Base-by-base conservation (phyloP, 345 rosid species). In the Euphorbia lathyris region DNA sequence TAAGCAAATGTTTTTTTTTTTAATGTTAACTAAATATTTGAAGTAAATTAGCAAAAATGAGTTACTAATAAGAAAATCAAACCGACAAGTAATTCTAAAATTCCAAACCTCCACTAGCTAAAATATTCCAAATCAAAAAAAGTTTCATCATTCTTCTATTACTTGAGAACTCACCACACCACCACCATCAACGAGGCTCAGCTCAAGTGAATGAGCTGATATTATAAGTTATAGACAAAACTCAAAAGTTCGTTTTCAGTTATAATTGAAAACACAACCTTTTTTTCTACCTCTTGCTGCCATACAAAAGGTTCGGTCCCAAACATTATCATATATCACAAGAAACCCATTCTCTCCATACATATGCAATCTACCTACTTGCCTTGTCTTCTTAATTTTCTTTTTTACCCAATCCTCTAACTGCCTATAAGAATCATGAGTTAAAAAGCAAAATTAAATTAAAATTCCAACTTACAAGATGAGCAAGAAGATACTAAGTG, bases 401-500 rank as follows among this genome's bases (percentile, higher is more conserved):
- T 63, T 13, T 19, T 19, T 0, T 1, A 19, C 20, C 22, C 51
- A 43, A 62, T 23, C 51, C 51, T 4, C 67, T 9, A 40, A 5
- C 67, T 40, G 52, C 38, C 55, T 26, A 64, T 22, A 38, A 63
- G 20, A 32, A 38, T 12, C 51, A 62, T n/a, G 3, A 63, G 9
- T 7, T 40, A 40, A 40, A 34, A 34, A 63, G 2, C 11, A 13
- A 22, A 9, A 38, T n/a, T 29, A 11, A n/a, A 63, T 13, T n/a
- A n/a, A n/a, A n/a, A 63, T 63, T 62, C 34, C 40, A 30, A 34
- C 38, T 34, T 34, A 34, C 38, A 34, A 34, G 7, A 34, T 34
- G 38, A 34, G 77, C 6, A 76, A 29, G 67, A 76, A 29, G 67
- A 72, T 74, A 65, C 82, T 80, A 13, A 67, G 78, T 26, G 83